Base-by-base conservation (phyloP, 2,329 filamentous ascomycete species). In the Sporothrix mexicana region DNA sequence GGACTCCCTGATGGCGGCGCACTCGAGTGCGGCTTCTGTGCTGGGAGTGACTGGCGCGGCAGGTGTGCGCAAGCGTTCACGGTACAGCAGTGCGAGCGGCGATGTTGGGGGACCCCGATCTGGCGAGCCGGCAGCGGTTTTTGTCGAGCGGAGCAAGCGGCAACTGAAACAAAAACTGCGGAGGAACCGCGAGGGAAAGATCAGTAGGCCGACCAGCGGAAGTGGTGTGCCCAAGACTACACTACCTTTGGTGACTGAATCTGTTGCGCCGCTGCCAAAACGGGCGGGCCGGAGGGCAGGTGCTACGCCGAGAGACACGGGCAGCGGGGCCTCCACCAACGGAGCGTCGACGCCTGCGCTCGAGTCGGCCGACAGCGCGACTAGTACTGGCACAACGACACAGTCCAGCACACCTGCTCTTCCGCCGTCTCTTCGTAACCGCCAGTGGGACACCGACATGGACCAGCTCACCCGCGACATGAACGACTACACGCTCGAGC, bases 401-500 rank as follows among this genome's bases (percentile, higher is more conserved):
- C 41, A 49, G n/a, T 68, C 66, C 3, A 13, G 64, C 76, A 15
- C 70, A 20, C 71, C 74, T 2, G 69, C 43, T 0, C 77, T 84
- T 13, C 80, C 83, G 12, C 71, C 75, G 49, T 80, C 82, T 15
- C 62, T 82, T 69, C 43, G 69, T 17, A 69, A 73, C 71, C 74
- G 74, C 47, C 72, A 72, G 25, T 80, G 83, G 73, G 79, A 77
- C 47, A 79, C 83, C 74, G 83, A 88, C 59, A 84, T 87, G 81
- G 83, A 85, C 55, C 82, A 84, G 74, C 82, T 89, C 49, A 81
- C 86, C 1, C 83, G 83, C 6, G 86, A 87, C 47, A 89, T 89
- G 87, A 85, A 89, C 77, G 81, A 83, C 45, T 91, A 87, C 81
- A 87, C 88, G 0, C 80, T 91, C 75, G 82, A 85, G 76, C 85